These are phyloP conservation scores for Pichia rugopelliculosa DNA, from an alignment of 805 yeast genomes.

Conservation along the genomic window DNA sequence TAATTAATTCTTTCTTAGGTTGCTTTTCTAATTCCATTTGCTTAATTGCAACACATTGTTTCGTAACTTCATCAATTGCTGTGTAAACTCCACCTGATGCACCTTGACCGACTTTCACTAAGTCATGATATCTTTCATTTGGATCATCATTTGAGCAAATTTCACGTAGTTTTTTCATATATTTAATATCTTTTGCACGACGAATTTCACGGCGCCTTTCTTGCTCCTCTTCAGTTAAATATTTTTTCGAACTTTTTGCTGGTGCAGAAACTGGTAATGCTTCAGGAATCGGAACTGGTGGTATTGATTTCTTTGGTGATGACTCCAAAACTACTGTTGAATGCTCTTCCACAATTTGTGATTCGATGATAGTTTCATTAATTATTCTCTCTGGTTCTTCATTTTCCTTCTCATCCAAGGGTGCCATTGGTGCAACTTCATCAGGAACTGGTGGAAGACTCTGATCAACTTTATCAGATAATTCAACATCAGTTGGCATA, in stretches of 20 bases:
- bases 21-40: conserved; percentile 94
- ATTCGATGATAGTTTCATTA: background rate
- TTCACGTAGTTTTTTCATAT: conserved; percentile 58
- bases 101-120: conserved; percentile 92
- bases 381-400: background rate
- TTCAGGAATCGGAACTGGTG: conserved; percentile 7
- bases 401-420: background rate
- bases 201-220: conserved; percentile 76
- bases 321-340: background rate
- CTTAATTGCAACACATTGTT: conserved; percentile 78
- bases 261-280: conserved; percentile 11
- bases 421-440: background rate
- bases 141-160: conserved; percentile 90
- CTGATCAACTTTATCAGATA: conserved; percentile 3
- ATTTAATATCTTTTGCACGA: conserved; percentile 62
- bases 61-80: conserved; percentile 56
- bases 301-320: background rate
- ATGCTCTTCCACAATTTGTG: background rate
- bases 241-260: conserved; percentile 16
- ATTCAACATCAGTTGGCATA: background rate
- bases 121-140: conserved; percentile 51
- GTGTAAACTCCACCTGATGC: conserved; percentile 97
- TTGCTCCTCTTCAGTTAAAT: conserved; percentile 46
- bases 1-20: conserved; percentile 90
- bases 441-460: conserved; percentile 7